Percentiles rank a stretch among this genome's conserved stretches.
phyloP scores from a whole-genome alignment of 2,329 filamentous ascomycete species.

The Colletotrichum sublineola region DNA sequence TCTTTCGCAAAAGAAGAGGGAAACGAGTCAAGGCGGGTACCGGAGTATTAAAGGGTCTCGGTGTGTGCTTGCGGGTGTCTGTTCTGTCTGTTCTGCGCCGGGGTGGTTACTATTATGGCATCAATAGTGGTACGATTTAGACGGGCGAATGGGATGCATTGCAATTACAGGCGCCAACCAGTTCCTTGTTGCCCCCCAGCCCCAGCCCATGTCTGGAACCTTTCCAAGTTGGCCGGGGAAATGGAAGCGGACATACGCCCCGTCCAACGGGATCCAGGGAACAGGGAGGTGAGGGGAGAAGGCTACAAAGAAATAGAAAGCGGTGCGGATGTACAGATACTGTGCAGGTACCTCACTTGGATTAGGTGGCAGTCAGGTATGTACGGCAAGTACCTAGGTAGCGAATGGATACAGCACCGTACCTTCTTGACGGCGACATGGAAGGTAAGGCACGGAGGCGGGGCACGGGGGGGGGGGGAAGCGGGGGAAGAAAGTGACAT shows the following conservation, averaged over 20 bases:
- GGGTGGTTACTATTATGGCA: conserved; percentile 41
- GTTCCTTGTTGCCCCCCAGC: conserved; percentile 8
- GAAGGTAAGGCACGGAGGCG: conserved; percentile 1
- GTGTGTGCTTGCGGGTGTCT: conserved; percentile 9
- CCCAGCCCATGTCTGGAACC: neutral
- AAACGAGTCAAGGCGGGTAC: conserved; percentile 29
- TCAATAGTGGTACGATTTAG: conserved; percentile 41
- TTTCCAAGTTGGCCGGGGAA: conserved; percentile 9
- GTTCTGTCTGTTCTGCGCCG: conserved; percentile 19
- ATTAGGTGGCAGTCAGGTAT: no score
- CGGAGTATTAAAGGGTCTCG: conserved; percentile 7
- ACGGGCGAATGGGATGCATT: conserved; percentile 40
- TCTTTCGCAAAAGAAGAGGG: conserved; percentile 38
- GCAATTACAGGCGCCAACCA: conserved; percentile 41
- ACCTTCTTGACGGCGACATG: neutral
- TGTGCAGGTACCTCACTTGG: neutral
- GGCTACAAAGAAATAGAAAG: conserved; percentile 5
- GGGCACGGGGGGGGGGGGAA: neutral
- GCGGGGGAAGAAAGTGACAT: neutral
- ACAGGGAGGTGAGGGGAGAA: conserved; percentile 9
- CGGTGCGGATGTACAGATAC: neutral
- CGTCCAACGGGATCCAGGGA: conserved; percentile 19
- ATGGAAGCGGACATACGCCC: conserved; percentile 36
- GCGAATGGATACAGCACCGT: neutral
- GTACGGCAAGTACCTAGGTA: no score